Base-by-base conservation (phyloP, 176 grass and related monocot genomes). In the Ampelocalamus luodianensis region DNA sequence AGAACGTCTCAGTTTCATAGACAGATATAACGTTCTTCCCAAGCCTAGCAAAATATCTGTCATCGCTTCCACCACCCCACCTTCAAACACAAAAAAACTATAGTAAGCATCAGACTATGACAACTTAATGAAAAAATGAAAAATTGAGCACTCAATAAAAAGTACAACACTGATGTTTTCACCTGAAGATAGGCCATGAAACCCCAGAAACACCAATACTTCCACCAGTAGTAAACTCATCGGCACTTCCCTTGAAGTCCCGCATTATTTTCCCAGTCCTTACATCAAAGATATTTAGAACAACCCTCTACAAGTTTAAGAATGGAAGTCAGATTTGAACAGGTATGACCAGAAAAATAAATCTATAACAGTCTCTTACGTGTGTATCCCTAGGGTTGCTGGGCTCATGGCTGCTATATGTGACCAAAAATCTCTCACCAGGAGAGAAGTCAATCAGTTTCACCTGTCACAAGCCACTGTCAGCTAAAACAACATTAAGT, bases 371-470 rank as follows among this genome's bases (percentile, higher is more conserved):
- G 40, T 39, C 58, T 60, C 85, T 93, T 93, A 97, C 92, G 62
- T 97, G 92, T 71, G 92, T 93, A 24, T 95, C 95, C 42, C 89
- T 87, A 58, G 95, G 95, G 75, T 97, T 97, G 89, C 90, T 97
- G 55, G 95, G 95, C 65, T 97, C 92, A 45, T 95, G 92, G 64
- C 95, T 97, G 82, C 95, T 97, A 67, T 95, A 97, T 62, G 92
- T 95, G n/a, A 97, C 42, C 53, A 97, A 85, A 75, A 83, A 97
- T 61, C 82, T 97, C 84, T 97, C 95, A 22, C 93, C 82, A 82
- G 95, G 92, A 84, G 92, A 97, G 70, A 97, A 97, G 87, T 97
- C 95, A 74, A 97, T 95, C 68, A 93, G 71, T 89, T 94, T 97
- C 16, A 97, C 89, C 95, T 97, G 87, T 86, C 74, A 85, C 1